phyloP scores from a whole-genome alignment of 2,329 filamentous ascomycete species.

The Trichoderma hamatum region DNA sequence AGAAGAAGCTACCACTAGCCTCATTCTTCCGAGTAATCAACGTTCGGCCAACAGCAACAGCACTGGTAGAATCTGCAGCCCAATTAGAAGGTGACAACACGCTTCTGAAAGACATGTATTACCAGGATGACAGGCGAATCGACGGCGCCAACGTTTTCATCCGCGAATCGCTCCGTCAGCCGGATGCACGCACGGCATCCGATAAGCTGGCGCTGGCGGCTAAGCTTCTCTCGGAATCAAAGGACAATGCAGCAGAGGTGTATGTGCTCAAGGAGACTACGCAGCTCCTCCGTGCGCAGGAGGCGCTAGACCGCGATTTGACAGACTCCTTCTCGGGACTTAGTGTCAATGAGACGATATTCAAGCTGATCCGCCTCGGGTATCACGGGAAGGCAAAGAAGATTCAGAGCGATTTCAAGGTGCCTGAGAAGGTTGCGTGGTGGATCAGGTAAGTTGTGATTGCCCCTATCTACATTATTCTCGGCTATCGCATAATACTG shows the following conservation, averaged over 20 bases:
- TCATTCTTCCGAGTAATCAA: slow-evolving; percentile 93
- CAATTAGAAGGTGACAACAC: slow-evolving; percentile 69
- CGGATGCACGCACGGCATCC: slow-evolving; percentile 67
- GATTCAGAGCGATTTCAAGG: slow-evolving; percentile 88
- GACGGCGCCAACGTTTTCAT: slow-evolving; percentile 89
- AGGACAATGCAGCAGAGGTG: slow-evolving; percentile 75
- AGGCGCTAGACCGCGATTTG: slow-evolving; percentile 82
- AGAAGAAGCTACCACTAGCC: slow-evolving; percentile 86
- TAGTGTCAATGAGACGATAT: slow-evolving; percentile 88
- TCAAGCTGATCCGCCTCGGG: slow-evolving; percentile 79
- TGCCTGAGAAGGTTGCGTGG: slow-evolving; percentile 86
- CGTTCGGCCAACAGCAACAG: slow-evolving; percentile 79
- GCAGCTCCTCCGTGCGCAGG: slow-evolving; percentile 81
- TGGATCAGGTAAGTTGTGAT: slow-evolving; percentile 67
- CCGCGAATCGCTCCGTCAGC: slow-evolving; percentile 76
- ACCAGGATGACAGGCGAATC: slow-evolving; percentile 89
- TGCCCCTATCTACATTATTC: background rate
- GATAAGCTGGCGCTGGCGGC: slow-evolving; percentile 89
- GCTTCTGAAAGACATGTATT: slow-evolving; percentile 92
- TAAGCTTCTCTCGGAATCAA: slow-evolving; percentile 80
- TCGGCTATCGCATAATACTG: background rate
- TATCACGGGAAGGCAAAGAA: slow-evolving; percentile 85
- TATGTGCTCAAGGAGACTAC: slow-evolving; percentile 78
- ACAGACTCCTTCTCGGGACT: slow-evolving; percentile 77
- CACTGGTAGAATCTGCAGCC: slow-evolving; percentile 85